A percentile compares a stretch with the other conserved stretches of the same genome.
Conservation (phyloP, 176 grass and related monocot species). For the Triticum turgidum region DNA sequence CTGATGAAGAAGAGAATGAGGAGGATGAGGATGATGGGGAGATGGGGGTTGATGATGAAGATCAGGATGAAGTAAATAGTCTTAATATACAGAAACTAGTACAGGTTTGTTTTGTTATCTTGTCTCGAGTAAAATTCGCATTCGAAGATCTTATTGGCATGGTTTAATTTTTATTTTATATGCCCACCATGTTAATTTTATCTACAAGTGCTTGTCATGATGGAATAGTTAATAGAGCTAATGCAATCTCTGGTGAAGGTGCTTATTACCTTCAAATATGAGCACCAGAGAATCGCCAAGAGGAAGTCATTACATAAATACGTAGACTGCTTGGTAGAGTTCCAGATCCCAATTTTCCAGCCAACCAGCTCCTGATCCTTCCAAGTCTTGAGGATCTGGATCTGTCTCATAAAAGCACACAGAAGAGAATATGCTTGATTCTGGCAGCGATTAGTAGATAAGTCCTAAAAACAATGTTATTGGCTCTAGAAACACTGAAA, state of each 20-base stretch:
- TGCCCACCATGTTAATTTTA: constrained; percentile 2
- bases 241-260: neutral
- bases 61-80: constrained; percentile 68
- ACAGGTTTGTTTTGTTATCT: constrained; percentile 57
- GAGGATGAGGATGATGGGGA: constrained; percentile 68
- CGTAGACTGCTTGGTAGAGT: neutral
- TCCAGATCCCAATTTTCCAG: neutral
- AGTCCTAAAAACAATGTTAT: neutral
- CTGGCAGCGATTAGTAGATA: neutral
- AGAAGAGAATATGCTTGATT: neutral
- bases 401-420: neutral
- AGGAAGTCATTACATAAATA: neutral
- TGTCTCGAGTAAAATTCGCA: neutral
- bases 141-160: neutral
- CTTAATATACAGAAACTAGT: constrained; percentile 63
- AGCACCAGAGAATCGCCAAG: neutral
- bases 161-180: neutral
- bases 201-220: neutral
- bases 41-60: constrained; percentile 85
- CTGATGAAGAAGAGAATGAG: constrained; percentile 70
- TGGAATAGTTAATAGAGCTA: neutral
- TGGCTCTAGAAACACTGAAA: neutral
- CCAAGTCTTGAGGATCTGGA: neutral
- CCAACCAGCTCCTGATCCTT: neutral
- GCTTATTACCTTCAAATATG: neutral